phyloP scores from a whole-genome alignment of 106 monocot genomes.

The Platanthera guangdongensis region DNA sequence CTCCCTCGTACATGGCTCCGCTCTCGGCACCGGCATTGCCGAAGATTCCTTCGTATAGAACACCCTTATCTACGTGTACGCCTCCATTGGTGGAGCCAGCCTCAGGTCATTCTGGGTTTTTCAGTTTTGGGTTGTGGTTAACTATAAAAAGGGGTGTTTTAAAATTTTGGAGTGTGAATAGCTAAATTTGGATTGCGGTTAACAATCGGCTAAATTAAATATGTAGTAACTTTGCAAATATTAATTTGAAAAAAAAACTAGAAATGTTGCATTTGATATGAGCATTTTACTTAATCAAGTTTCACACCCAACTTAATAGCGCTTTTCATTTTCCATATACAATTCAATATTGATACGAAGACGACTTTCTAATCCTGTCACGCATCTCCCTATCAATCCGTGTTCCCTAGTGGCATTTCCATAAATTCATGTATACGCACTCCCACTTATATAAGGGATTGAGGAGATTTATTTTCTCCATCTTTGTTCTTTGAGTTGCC shows the following conservation, averaged over 20 bases:
- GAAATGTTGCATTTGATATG: background rate
- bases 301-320: background rate
- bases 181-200: no score
- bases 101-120: background rate
- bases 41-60: conserved; percentile 42
- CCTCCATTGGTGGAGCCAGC: background rate
- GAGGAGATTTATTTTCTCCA: no score
- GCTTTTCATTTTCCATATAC: background rate
- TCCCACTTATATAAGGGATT: no score
- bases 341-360: no score
- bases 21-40: conserved; percentile 26
- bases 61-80: conserved; percentile 58
- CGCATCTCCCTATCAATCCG: no score
- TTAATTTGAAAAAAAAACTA: background rate
- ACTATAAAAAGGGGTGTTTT: no score
- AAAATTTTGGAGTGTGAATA: no score
- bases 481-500: no score
- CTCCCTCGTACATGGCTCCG: conserved; percentile 28
- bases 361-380: no score
- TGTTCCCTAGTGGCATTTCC: no score
- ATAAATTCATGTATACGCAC: no score
- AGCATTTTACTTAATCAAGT: background rate
- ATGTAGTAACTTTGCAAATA: background rate
- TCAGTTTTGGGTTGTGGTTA: no score
- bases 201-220: background rate